Conservation (phyloP, 148 eudicot genomes). For the Mesembryanthemum crystallinum region DNA sequence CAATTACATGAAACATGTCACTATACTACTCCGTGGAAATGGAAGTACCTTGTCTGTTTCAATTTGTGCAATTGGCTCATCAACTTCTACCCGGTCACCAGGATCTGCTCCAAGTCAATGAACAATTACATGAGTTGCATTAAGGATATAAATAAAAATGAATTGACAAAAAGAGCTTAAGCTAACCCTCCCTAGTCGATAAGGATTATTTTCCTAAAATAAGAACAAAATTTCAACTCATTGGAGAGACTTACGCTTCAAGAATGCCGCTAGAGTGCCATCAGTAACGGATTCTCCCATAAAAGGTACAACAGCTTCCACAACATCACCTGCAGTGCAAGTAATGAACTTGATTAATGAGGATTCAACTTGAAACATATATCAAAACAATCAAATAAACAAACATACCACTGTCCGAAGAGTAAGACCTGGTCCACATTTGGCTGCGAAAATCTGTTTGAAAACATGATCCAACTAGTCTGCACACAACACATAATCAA, state of each 20-base stretch:
- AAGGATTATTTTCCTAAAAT: not conserved
- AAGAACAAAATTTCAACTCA: not conserved
- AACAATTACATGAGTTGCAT: conserved; percentile 6
- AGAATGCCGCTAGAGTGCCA: conserved; percentile 82
- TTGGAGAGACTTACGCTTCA: conserved; percentile 61
- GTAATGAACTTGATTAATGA: conserved; percentile 7
- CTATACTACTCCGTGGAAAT: not conserved
- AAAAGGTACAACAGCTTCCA: conserved; percentile 89
- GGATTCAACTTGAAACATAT: conserved; percentile 4
- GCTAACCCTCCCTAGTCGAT: not conserved
- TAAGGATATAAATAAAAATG: not conserved
- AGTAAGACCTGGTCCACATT: conserved; percentile 44
- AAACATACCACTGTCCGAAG: conserved; percentile 60
- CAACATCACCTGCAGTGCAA: conserved; percentile 54
- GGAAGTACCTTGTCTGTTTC: conserved; percentile 85
- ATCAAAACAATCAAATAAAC: too few relatives aligned
- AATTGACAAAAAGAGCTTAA: not conserved
- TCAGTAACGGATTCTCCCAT: conserved; percentile 97
- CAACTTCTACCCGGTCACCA: conserved; percentile 81
- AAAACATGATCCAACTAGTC: conserved; percentile 41
- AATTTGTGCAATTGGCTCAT: conserved; percentile 91
- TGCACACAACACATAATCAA: conserved; percentile 27
- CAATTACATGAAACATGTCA: not conserved
- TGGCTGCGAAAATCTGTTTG: conserved; percentile 33
- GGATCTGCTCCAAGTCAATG: conserved; percentile 47